Evolutionary conservation across 2,329 filamentous ascomycete species (phyloP), one percentile per base, ranked within the genome.

Genomic region (Claviceps maximensis): DNA sequence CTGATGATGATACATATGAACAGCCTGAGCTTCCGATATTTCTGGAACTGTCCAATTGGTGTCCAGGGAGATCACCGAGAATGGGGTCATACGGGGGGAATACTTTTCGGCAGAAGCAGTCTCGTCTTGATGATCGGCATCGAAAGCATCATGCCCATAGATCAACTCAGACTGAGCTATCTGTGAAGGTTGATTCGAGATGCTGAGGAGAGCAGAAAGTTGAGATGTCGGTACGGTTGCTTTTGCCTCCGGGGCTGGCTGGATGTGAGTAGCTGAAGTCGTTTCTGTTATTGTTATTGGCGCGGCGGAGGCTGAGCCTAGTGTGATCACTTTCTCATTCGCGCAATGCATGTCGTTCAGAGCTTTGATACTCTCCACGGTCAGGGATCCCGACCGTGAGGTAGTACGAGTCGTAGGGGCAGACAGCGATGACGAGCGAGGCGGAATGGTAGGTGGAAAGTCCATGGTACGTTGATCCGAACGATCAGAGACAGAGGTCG

Each of bases 1-100:
- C 59, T 84, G 79, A 57, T 84, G 81, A 21, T 77, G 74, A 58
- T 77, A 82, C 59, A 84, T 79, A 55, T 74, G 80, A 53, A 84
- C 74, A 41, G 78, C 79, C 61, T 77, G 67, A 36, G 81, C 81
- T 66, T 84, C 80, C 1, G 80, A 80, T 42, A 84, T 75, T 58
- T 82, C 80, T 3, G 73, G 71, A 2, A 77, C 81, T n/a, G 80
- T 82, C 36, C 72, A 76, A 40, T 71, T 77, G n/a, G 79, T 81
- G 52, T 83, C 80, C 48, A 83, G 72, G 0, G 81, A 84, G 0
- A 72, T 70, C 54, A 79, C 69, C 1, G 81, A 84, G 58, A 84
- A 83, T 4, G 81, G 81, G 0, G 81, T 83, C 57, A 77, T 77
- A 56, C 79, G 74, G 6, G 75, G 71, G 6, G 78, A 77, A 41